Conservation (phyloP, 2,329 filamentous ascomycete genomes). For the Talaromyces sp. region DNA sequence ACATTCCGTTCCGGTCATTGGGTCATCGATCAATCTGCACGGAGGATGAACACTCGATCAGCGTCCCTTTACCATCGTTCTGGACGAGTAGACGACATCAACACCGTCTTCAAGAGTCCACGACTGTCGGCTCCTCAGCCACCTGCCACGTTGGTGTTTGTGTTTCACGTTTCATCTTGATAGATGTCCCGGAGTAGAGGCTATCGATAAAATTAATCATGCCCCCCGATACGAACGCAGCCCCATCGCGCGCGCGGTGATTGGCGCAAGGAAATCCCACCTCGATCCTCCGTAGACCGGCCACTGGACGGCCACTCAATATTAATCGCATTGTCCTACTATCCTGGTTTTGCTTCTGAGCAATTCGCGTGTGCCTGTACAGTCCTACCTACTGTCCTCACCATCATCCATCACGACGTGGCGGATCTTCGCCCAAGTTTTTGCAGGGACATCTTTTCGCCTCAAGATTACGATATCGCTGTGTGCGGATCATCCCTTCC, state of each 20-base stretch:
- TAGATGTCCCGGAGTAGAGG: not conserved
- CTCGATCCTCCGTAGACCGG: not conserved
- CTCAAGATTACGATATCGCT: conserved; percentile 1
- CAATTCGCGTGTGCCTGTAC: too few species aligned
- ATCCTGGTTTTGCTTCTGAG: not conserved
- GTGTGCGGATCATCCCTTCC: conserved; percentile 14
- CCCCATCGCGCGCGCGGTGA: not conserved
- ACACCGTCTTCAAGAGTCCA: not conserved
- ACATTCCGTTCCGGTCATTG: not conserved
- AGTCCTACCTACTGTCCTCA: not conserved
- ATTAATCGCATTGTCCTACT: too few species aligned
- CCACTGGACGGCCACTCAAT: not conserved
- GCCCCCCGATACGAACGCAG: not conserved
- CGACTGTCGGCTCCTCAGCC: not conserved
- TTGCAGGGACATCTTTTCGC: not conserved
- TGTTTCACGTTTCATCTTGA: not conserved
- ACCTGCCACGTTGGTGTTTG: too few species aligned
- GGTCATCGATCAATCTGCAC: not conserved
- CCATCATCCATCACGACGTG: not conserved
- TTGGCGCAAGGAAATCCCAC: not conserved
- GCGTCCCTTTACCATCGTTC: not conserved
- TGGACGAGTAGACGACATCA: not conserved
- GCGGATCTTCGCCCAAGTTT: not conserved
- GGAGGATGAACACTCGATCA: not conserved
- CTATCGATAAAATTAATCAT: not conserved